Base-by-base conservation (phyloP, 306 rosid species). In the Pyrus communis region DNA sequence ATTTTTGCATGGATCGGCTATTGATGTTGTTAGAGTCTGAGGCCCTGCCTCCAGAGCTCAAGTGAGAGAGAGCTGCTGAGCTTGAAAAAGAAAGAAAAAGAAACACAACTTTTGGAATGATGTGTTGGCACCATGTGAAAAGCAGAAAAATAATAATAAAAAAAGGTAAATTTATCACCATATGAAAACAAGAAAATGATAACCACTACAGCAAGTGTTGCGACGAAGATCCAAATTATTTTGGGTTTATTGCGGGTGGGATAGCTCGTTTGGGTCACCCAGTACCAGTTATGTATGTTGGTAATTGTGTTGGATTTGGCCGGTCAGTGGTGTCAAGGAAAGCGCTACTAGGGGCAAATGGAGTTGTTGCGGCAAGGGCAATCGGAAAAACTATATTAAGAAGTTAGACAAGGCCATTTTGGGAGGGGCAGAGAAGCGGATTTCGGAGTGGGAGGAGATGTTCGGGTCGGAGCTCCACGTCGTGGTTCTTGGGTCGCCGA, bases 181-280 rank as follows among this genome's bases (percentile, higher is more conserved):
- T 25, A 25, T 25, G 25, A 25, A 25, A 25, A 25, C 82, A 87
- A 69, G 69, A 66, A 40, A 40, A n/a, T 10, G 9, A 25, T 12
- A 18, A 18, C 38, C 67, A 40, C 43, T 12, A 55, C 27, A 42
- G 17, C 27, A 23, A 52, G 25, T 38, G 8, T 17, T 6, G 5
- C 3, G 43, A 28, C 46, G 42, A 77, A 15, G 86, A 80, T 61
- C 80, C 63, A 10, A 60, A 27, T 57, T 80, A 80, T 52, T 89
- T 87, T 22, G 91, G 85, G 69, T 89, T 85, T 42, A 64, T 81
- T 14, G 91, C 88, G 0, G 89, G 93, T 2, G 93, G 86, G 0
- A 65, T 89, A 61, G 80, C 86, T 62, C 82, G 91, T 27, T 13
- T 87, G 61, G 76, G 60, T 1, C 77, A 49, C 28, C 78, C 62